Percentiles rank a stretch among this genome's conserved stretches.
phyloP scores from a whole-genome alignment of 805 yeast genomes.

The Hanseniaspora jakobsenii region DNA sequence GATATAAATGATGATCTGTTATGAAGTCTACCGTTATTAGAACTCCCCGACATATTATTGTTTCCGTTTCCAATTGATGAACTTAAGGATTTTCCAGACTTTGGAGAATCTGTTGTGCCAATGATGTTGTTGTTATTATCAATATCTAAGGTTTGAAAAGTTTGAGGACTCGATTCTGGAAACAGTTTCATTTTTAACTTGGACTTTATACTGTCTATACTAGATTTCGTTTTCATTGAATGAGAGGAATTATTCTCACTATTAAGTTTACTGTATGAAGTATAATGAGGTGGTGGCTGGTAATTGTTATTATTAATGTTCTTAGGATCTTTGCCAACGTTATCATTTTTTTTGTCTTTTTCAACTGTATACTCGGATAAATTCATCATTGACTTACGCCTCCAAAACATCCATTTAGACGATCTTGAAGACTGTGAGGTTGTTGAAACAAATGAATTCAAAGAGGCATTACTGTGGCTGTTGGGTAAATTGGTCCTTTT shows the following conservation, averaged over 20 bases:
- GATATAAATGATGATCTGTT: slow-evolving; percentile 11
- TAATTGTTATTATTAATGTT: not conserved
- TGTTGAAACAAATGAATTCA: slow-evolving; percentile 15
- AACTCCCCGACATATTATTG: no score
- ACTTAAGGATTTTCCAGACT: slow-evolving; percentile 1
- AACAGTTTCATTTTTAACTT: slow-evolving; percentile 13
- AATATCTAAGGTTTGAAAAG: not conserved
- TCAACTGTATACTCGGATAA: slow-evolving; percentile 5
- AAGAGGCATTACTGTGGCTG: slow-evolving; percentile 22
- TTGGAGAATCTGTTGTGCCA: slow-evolving; percentile 6
- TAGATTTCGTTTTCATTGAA: slow-evolving; percentile 8
- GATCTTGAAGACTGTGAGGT: slow-evolving; percentile 15
- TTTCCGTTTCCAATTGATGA: not conserved
- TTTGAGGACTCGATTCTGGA: slow-evolving; percentile 1
- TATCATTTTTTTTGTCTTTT: not conserved
- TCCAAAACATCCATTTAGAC: slow-evolving; percentile 29
- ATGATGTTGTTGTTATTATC: not conserved
- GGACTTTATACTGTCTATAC: slow-evolving; percentile 13
- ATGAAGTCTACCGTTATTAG: slow-evolving; percentile 1
- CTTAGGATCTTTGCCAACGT: not conserved
- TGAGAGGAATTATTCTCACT: no score
- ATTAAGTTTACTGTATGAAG: not conserved
- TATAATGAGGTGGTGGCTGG: no score
- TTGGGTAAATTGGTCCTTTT: slow-evolving; percentile 16
- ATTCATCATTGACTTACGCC: slow-evolving; percentile 18